Percentiles rank a stretch among this genome's conserved stretches.
Conservation (phyloP, 441 rosid species). For the Omphalea diandra region DNA sequence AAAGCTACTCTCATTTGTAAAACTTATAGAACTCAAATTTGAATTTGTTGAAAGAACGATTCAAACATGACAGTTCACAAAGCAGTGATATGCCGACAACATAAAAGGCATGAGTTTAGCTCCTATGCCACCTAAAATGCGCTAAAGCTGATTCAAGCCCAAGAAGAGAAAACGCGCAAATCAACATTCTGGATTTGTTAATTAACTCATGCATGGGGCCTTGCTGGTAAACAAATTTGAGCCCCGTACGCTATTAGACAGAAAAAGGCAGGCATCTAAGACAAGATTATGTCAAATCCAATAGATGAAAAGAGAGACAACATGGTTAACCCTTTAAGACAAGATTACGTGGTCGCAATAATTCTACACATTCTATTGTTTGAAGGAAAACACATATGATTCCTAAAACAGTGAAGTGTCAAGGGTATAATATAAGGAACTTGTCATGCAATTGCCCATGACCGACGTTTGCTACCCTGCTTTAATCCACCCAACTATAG, state of each 20-base stretch:
- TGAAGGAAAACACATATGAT: neutral
- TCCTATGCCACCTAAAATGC: neutral
- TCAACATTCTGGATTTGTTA: neutral
- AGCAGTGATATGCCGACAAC: too few relatives aligned
- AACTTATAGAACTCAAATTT: neutral
- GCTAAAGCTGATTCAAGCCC: neutral
- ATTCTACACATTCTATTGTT: neutral
- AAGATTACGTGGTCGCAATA: conserved; percentile 2
- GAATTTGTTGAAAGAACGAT: neutral
- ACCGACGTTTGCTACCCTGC: neutral
- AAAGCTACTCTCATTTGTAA: neutral
- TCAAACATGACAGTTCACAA: too few relatives aligned
- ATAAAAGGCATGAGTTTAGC: neutral
- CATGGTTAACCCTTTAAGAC: neutral
- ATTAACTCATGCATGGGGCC: neutral
- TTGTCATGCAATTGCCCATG: neutral
- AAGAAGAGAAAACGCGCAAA: neutral
- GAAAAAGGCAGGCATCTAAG: neutral
- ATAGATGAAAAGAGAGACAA: neutral
- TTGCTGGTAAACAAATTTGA: neutral
- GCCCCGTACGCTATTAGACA: neutral
- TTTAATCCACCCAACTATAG: neutral
- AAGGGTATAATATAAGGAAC: neutral
- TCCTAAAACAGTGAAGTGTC: neutral
- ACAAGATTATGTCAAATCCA: conserved; percentile 8